Evolutionary conservation across 441 rosid species (phyloP).

Genomic region (Aleurites moluccanus): DNA sequence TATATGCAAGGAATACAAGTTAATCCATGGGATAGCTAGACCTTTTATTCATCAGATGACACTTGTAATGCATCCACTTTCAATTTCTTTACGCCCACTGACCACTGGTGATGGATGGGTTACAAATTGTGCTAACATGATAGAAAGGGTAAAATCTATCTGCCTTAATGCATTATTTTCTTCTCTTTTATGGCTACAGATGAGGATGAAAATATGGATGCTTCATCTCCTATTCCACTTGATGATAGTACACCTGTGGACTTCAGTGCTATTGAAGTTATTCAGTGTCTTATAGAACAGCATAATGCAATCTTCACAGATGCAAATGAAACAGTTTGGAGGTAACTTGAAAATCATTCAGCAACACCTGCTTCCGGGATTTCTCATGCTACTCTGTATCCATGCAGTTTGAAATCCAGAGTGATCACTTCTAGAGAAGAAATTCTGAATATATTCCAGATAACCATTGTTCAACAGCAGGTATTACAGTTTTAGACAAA

Average conservation of each 20-base stretch:
- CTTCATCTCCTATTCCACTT: constrained; percentile 69
- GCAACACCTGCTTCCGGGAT: constrained; percentile 13
- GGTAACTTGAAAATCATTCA: constrained; percentile 27
- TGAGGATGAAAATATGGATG: constrained; percentile 66
- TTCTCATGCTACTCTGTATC: background rate
- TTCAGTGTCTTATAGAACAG: constrained; percentile 78
- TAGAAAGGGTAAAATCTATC: background rate
- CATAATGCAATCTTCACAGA: constrained; percentile 84
- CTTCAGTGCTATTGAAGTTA: constrained; percentile 72
- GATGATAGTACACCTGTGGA: constrained; percentile 75
- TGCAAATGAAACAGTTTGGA: constrained; percentile 73
- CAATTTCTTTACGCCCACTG: background rate
- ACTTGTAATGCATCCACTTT: background rate
- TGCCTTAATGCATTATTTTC: background rate
- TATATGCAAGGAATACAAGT: background rate
- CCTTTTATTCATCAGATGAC: background rate
- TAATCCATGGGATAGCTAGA: background rate
- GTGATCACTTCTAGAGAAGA: background rate
- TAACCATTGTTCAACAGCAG: background rate
- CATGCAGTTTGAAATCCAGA: background rate
- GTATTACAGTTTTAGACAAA: constrained; percentile 8
- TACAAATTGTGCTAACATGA: too few relatives aligned
- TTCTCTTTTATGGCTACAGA: constrained; percentile 46
- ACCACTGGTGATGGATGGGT: background rate
- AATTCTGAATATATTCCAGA: background rate